phyloP scores from a whole-genome alignment of 2,329 filamentous ascomycete genomes.

The Sclerotinia sclerotiorum region DNA sequence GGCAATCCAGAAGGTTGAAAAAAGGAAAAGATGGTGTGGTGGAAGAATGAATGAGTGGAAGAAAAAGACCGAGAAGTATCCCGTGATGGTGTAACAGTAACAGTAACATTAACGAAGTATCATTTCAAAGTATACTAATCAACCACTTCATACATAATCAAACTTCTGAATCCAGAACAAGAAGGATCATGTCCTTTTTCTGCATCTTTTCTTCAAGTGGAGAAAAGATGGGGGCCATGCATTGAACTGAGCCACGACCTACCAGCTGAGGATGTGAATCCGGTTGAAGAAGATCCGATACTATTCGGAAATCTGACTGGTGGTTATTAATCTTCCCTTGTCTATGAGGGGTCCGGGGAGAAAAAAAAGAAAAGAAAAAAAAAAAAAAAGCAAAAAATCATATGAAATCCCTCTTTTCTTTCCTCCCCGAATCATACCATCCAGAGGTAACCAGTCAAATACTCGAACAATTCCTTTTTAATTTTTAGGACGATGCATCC shows the following conservation, averaged over 20 bases:
- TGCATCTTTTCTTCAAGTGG: too few relatives aligned
- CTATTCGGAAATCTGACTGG: slow-evolving; percentile 6
- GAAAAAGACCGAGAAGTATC: slow-evolving; percentile 4
- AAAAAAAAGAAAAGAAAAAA: too few relatives aligned
- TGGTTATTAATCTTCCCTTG: background rate
- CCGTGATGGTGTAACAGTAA: slow-evolving; percentile 2
- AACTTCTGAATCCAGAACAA: background rate
- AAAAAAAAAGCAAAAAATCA: too few relatives aligned
- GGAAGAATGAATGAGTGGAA: background rate
- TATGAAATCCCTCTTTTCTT: too few relatives aligned
- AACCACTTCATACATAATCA: background rate
- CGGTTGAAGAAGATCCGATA: background rate
- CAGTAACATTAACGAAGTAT: background rate
- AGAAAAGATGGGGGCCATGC: slow-evolving; percentile 7
- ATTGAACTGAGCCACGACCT: slow-evolving; percentile 5
- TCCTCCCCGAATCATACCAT: too few relatives aligned
- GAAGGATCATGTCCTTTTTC: background rate
- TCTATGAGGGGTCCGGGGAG: background rate
- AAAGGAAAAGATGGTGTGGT: background rate
- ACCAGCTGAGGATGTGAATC: slow-evolving; percentile 13
- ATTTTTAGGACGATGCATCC: background rate
- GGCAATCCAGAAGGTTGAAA: slow-evolving; percentile 5
- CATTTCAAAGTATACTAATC: background rate
- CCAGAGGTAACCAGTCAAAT: too few relatives aligned
- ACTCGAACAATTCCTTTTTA: too few relatives aligned